These are phyloP conservation scores for fission yeast (Schizosaccharomyces pombe) DNA, from an alignment of 805 yeast genomes.

Conservation along the genomic window DNA sequence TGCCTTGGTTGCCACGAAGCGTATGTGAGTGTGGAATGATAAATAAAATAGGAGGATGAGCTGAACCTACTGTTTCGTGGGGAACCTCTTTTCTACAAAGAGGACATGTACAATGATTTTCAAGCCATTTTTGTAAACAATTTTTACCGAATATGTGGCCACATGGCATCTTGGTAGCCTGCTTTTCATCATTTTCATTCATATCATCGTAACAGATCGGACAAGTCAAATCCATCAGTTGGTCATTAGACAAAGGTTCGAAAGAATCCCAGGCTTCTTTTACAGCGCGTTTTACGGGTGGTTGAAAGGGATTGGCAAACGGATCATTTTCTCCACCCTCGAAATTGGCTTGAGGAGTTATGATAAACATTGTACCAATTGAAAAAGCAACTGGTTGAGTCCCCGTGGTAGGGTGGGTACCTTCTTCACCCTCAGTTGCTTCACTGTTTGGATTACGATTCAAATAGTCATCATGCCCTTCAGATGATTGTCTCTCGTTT, in stretches of 20 bases:
- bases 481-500: too few species aligned
- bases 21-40: not conserved
- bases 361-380: not conserved
- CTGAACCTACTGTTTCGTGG: not conserved
- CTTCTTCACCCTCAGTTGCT: too few species aligned
- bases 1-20: not conserved
- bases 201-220: conserved; percentile 23
- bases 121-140: conserved; percentile 73
- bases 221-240: conserved; percentile 17
- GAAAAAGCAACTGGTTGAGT: not conserved
- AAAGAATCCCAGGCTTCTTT: conserved; percentile 2
- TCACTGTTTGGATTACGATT: too few species aligned
- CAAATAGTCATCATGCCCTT: too few species aligned
- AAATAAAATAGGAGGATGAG: not conserved
- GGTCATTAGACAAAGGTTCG: not conserved
- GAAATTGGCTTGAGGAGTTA: not conserved
- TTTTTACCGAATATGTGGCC: conserved; percentile 65
- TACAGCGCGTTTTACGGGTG: not conserved
- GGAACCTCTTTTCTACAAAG: conserved; percentile 32
- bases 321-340: not conserved
- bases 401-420: too few species aligned
- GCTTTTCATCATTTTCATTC: conserved; percentile 17
- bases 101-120: conserved; percentile 56
- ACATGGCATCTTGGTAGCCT: conserved; percentile 59
- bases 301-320: not conserved